phyloP scores from a whole-genome alignment of 331 rosid species.

The Spiraea crenata region DNA sequence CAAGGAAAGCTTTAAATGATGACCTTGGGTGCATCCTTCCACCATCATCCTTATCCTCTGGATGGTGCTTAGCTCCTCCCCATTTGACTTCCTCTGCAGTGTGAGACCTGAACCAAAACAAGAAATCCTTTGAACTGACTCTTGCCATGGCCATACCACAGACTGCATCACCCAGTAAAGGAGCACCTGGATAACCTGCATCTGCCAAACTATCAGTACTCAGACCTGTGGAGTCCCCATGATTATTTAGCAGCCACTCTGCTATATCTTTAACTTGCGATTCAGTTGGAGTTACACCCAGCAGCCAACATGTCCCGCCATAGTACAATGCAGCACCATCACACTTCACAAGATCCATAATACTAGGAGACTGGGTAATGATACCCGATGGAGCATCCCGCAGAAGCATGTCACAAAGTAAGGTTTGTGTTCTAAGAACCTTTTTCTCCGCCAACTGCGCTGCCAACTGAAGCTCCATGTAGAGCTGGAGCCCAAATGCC shows the following conservation, averaged over 20 bases:
- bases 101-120: slow-evolving; percentile 90
- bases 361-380: slow-evolving; percentile 67
- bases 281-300: slow-evolving; percentile 83
- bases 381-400: slow-evolving; percentile 64
- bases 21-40: slow-evolving; percentile 74
- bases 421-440: slow-evolving; percentile 63
- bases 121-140: slow-evolving; percentile 54
- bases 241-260: slow-evolving; percentile 58
- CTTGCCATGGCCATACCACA: slow-evolving; percentile 78
- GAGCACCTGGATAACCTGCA: slow-evolving; percentile 74
- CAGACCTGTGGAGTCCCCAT: slow-evolving; percentile 74
- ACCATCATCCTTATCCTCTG: slow-evolving; percentile 63
- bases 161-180: slow-evolving; percentile 63
- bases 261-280: slow-evolving; percentile 66
- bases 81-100: slow-evolving; percentile 66
- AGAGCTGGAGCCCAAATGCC: slow-evolving; percentile 70
- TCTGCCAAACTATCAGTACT: slow-evolving; percentile 76
- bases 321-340: slow-evolving; percentile 86
- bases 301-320: slow-evolving; percentile 55
- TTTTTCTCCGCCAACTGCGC: slow-evolving; percentile 66
- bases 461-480: slow-evolving; percentile 74
- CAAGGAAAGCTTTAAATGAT: slow-evolving; percentile 75
- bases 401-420: slow-evolving; percentile 86
- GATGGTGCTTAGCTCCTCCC: slow-evolving; percentile 91
- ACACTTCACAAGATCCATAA: slow-evolving; percentile 75